These are phyloP conservation scores for Fraxinus excelsior DNA, from an alignment of 257 asterid species.

Conservation along the genomic window DNA sequence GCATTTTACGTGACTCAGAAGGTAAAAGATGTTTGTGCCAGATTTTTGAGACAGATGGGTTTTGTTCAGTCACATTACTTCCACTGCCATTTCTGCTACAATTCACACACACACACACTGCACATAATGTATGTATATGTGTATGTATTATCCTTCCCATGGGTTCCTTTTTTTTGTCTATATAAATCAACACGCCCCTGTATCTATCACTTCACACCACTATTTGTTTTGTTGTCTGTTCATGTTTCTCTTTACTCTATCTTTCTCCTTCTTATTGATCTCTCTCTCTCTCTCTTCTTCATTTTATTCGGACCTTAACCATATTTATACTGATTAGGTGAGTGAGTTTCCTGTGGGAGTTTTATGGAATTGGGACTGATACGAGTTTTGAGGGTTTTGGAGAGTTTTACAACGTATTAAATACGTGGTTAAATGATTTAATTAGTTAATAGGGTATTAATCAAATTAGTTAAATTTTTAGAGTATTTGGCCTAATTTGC, in stretches of 20 bases:
- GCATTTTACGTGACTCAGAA: conserved; percentile 41
- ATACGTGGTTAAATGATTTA: no score
- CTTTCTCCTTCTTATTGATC: conserved; percentile 18
- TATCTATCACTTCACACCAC: conserved; percentile 27
- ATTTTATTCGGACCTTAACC: no score
- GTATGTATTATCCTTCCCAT: no score
- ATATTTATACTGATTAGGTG: no score
- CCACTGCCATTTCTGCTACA: conserved; percentile 18
- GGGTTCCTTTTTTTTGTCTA: conserved; percentile 23
- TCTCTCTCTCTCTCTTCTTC: no score
- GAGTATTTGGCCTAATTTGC: no score
- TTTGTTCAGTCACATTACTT: conserved; percentile 38
- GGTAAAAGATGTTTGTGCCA: conserved; percentile 39
- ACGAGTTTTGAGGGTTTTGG: no score
- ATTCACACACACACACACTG: neutral
- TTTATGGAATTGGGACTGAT: no score
- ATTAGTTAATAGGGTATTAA: no score
- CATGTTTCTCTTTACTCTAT: conserved; percentile 40
- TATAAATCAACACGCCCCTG: conserved; percentile 26
- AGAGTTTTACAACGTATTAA: no score
- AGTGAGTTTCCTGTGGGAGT: no score
- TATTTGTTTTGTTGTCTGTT: conserved; percentile 17
- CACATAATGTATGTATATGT: conserved; percentile 6
- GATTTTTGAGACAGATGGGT: conserved; percentile 29
- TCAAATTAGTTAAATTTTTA: no score